Evolutionary conservation across 345 rosid genomes (phyloP).

Genomic region (Sisymbrium irio): DNA sequence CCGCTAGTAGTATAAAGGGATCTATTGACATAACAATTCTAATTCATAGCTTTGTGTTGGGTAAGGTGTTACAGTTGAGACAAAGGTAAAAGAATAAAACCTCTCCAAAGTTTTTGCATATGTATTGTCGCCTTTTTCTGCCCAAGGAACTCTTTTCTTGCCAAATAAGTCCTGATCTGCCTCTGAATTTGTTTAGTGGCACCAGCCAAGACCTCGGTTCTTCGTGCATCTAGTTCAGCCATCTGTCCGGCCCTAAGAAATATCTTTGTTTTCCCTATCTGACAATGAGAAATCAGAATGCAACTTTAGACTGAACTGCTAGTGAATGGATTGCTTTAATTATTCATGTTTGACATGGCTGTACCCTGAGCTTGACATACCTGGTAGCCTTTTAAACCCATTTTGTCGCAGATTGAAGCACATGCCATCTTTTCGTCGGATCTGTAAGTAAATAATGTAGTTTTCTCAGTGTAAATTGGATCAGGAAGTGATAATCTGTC

Average conservation of each 20-base stretch:
- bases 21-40: not conserved
- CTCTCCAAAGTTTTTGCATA: slow-evolving; percentile 54
- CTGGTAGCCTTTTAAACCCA: slow-evolving; percentile 67
- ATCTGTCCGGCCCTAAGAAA: slow-evolving; percentile 75
- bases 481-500: slow-evolving; percentile 1
- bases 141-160: slow-evolving; percentile 48
- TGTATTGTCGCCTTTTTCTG: slow-evolving; percentile 43
- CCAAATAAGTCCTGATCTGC: slow-evolving; percentile 50
- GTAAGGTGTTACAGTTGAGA: slow-evolving; percentile 11
- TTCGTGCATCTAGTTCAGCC: slow-evolving; percentile 70
- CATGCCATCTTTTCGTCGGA: slow-evolving; percentile 58
- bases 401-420: slow-evolving; percentile 49
- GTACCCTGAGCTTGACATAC: slow-evolving; percentile 34
- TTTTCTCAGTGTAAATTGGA: slow-evolving; percentile 10
- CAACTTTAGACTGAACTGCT: slow-evolving; percentile 10
- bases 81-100: slow-evolving; percentile 33
- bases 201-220: slow-evolving; percentile 56
- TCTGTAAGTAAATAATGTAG: slow-evolving; percentile 33
- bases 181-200: slow-evolving; percentile 55
- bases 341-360: slow-evolving; percentile 2
- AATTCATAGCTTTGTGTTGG: not conserved
- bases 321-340: not conserved
- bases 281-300: slow-evolving; percentile 23
- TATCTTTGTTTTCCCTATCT: slow-evolving; percentile 68
- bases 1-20: not conserved